A percentile compares a stretch with the other conserved stretches of the same genome.
Evolutionary conservation across 2,329 filamentous ascomycete genomes (phyloP).

Genomic region (Rhexocercosporidium sp.): DNA sequence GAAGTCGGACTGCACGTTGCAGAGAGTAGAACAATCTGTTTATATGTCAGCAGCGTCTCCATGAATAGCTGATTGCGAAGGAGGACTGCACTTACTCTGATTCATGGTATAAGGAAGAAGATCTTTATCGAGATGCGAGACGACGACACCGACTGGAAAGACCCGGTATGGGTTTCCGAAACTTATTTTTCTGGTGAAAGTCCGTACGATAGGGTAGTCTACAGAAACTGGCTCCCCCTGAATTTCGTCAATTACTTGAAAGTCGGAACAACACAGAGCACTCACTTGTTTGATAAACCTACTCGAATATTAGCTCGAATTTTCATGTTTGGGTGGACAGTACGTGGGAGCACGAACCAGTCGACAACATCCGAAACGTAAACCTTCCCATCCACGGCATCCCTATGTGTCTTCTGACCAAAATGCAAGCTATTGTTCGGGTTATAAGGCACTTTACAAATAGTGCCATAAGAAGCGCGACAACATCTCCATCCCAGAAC

Average conservation of each 20-base stretch:
- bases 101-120: constrained; percentile 22
- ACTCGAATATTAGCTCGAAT: too few species aligned
- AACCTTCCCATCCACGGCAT: constrained; percentile 26
- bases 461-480: constrained; percentile 25
- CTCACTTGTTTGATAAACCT: constrained; percentile 27
- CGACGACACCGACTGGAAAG: constrained; percentile 20
- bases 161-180: constrained; percentile 13
- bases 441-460: constrained; percentile 24
- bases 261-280: neutral
- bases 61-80: too few species aligned
- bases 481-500: constrained; percentile 25
- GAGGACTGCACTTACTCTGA: constrained; percentile 11
- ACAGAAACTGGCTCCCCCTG: constrained; percentile 28
- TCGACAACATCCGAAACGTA: constrained; percentile 24
- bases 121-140: constrained; percentile 19
- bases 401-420: constrained; percentile 15
- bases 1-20: constrained; percentile 24
- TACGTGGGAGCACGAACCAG: constrained; percentile 12
- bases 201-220: constrained; percentile 25
- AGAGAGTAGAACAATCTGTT: constrained; percentile 14
- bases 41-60: neutral
- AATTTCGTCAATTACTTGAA: neutral
- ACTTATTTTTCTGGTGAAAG: constrained; percentile 19
- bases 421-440: constrained; percentile 19
- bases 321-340: neutral